Conservation (phyloP, 208 protist species). For the Acanthamoeba triangularis region DNA sequence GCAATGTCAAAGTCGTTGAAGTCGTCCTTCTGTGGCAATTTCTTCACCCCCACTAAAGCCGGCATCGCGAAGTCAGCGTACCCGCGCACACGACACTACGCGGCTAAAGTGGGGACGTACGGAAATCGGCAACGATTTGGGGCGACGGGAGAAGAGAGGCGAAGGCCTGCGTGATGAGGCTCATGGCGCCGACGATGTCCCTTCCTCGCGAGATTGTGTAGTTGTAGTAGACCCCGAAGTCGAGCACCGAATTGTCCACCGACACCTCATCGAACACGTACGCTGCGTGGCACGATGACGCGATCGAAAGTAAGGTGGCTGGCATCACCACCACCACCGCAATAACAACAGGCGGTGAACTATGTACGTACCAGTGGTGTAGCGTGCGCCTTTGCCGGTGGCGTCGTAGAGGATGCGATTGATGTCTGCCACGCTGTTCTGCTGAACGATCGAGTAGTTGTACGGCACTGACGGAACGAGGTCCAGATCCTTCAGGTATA, state of each 20-base stretch:
- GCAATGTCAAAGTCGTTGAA: constrained; percentile 32
- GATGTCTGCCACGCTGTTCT: background rate
- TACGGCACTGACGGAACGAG: background rate
- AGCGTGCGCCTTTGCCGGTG: background rate
- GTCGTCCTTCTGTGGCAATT: constrained; percentile 7
- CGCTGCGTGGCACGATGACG: background rate
- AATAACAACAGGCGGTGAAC: background rate
- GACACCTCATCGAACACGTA: constrained; percentile 41
- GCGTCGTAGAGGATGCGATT: constrained; percentile 35
- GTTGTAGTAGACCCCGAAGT: constrained; percentile 70
- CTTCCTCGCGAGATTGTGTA: constrained; percentile 1
- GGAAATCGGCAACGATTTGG: background rate
- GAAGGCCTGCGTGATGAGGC: constrained; percentile 72
- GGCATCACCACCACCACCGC: no score
- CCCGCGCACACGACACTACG: background rate
- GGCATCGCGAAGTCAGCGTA: background rate
- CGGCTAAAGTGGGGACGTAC: background rate
- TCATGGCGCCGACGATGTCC: constrained; percentile 26
- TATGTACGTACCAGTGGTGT: background rate
- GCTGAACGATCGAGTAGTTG: constrained; percentile 54
- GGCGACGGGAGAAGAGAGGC: background rate
- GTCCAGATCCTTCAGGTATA: constrained; percentile 43
- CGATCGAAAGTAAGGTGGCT: background rate
- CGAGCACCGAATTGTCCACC: background rate
- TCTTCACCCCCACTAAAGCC: constrained; percentile 38